These are phyloP conservation scores for Nelumbo lutea DNA, from an alignment of 164 flowering plant genomes.

Conservation along the genomic window DNA sequence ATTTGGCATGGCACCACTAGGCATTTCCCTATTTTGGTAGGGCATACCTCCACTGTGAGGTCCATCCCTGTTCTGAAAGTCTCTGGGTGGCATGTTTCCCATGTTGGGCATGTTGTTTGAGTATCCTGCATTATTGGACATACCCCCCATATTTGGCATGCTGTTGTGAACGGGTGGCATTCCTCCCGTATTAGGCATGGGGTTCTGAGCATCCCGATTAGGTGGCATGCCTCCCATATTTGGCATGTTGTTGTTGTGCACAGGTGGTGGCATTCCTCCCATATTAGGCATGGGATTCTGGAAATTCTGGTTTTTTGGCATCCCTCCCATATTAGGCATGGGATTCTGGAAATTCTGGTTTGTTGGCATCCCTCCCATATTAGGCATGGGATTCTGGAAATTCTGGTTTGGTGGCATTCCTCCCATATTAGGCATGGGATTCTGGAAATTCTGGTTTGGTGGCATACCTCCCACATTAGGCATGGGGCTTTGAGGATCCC, in stretches of 20 bases:
- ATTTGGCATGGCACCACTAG: conserved; percentile 14
- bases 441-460: not conserved
- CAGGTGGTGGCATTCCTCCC: not conserved
- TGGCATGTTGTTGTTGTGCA: not conserved
- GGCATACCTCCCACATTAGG: not conserved
- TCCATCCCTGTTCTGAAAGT: conserved; percentile 15
- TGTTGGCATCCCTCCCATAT: not conserved
- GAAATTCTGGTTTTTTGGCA: conserved; percentile 8
- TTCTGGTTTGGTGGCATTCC: not conserved
- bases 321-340: conserved; percentile 2
- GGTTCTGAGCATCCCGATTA: not conserved
- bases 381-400: not conserved
- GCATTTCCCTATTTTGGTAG: conserved; percentile 16
- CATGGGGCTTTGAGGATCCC: too few relatives aligned
- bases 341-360: not conserved
- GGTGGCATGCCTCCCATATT: not conserved
- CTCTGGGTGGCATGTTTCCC: conserved; percentile 20
- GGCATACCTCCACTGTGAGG: conserved; percentile 22
- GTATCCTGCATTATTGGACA: too few relatives aligned
- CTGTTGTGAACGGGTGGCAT: not conserved
- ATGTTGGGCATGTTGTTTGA: conserved; percentile 16
- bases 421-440: not conserved
- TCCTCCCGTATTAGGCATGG: not conserved
- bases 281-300: conserved; percentile 9
- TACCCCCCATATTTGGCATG: not conserved